Evolutionary conservation across 2,329 filamentous ascomycete species (phyloP), one percentile per base, ranked within the genome.

Genomic region (Scortechinia acanthostroma): DNA sequence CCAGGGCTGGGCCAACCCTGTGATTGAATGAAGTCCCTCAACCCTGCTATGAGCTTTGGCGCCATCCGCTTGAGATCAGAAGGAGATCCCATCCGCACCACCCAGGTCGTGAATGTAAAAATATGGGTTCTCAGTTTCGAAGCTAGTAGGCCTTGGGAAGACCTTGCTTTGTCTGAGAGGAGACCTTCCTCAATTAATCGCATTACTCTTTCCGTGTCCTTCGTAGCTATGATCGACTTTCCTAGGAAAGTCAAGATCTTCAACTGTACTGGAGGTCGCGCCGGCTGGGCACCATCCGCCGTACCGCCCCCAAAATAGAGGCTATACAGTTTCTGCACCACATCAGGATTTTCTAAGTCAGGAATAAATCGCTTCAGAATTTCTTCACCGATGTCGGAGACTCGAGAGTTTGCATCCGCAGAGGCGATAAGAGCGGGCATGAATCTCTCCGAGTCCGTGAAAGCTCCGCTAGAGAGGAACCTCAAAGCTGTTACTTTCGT

Each of bases 331-430:
- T 74, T 69, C 46, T 75, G 66, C 2, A 95, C 71, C 2, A 90
- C 62, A 1, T 60, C 53, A 6, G 69, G 55, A 49, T 88, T 76
- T 58, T 97, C 91, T 21, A 96, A 68, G 5, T 86, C 80, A 5
- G 87, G 76, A 2, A 79, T 75, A 22, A 79, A 86, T 51, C 91
- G 76, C 63, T 96, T 98, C 51, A 97, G 64, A 43, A 94, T 78
- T 54, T 95, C 90, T 46, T 96, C 89, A 0, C 88, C 91, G n/a
- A 88, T 69, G n/a, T 86, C 80, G 10, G 87, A 82, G 28, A 96
- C 82, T 5, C 85, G 78, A 25, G 83, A 88, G 51, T 96, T 93
- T 1, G 82, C 69, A 62, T 91, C 91, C 1, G 89, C 83, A 21
- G 89, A 84, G 3, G 91, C 90, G 58, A 87, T 90, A 1, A 97